Evolutionary conservation across 176 grass and related monocot genomes (phyloP).

Genomic region (Carex pumila): DNA sequence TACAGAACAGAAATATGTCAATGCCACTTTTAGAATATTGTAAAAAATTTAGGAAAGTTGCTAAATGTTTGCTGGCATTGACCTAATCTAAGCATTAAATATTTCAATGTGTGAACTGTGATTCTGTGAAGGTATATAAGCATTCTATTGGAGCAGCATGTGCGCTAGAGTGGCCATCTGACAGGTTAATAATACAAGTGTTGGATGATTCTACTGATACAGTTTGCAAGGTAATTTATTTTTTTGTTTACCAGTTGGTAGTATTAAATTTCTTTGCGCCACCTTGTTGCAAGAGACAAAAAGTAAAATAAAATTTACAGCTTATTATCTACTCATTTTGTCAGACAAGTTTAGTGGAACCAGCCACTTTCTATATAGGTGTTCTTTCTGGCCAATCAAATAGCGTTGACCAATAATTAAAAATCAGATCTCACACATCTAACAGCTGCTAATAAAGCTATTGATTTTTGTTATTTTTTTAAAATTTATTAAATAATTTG

Average conservation of each 20-base stretch:
- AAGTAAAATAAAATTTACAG: neutral
- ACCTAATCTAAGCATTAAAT: neutral
- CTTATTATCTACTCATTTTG: neutral
- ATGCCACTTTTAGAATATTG: neutral
- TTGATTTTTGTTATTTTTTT: neutral
- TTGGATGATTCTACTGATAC: constrained; percentile 91
- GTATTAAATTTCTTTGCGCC: neutral
- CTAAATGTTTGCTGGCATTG: neutral
- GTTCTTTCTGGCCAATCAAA: neutral
- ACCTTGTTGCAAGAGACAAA: neutral
- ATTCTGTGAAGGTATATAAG: constrained; percentile 65
- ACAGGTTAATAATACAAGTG: constrained; percentile 77
- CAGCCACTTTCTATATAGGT: neutral
- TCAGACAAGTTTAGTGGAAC: neutral
- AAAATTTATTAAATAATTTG: neutral
- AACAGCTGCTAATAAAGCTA: neutral
- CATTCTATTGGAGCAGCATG: constrained; percentile 91
- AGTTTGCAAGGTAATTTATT: constrained; percentile 52
- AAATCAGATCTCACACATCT: neutral
- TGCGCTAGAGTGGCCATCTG: constrained; percentile 57
- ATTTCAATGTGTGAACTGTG: neutral
- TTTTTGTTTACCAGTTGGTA: neutral
- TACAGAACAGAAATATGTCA: neutral
- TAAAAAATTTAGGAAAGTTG: neutral
- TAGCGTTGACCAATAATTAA: neutral